Conservation (phyloP, 148 eudicot species). For the Rhododendron simsii region DNA sequence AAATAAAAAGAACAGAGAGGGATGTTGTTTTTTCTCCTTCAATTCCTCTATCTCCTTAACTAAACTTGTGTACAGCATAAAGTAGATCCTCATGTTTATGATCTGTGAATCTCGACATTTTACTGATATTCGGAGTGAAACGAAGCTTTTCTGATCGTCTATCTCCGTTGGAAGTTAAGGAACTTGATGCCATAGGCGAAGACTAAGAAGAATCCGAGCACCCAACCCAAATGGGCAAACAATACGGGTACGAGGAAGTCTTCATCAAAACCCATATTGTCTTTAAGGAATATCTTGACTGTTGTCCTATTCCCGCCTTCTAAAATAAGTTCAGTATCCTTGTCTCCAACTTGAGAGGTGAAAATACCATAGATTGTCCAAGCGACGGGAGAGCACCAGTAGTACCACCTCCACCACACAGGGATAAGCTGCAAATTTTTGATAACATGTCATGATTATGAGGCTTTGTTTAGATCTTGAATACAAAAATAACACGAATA, state of each 20-base stretch:
- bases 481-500: background rate
- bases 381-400: conserved; percentile 47
- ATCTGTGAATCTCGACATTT: background rate
- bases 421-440: conserved; percentile 39
- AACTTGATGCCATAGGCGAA: conserved; percentile 37
- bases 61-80: background rate
- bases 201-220: conserved; percentile 27
- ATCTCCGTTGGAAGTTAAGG: conserved; percentile 43
- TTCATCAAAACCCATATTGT: conserved; percentile 18
- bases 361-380: conserved; percentile 48
- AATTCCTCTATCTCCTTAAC: background rate
- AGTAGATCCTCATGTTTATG: background rate
- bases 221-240: conserved; percentile 35
- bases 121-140: background rate
- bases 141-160: background rate
- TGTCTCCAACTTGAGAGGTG: conserved; percentile 43
- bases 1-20: background rate
- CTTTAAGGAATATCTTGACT: conserved; percentile 20
- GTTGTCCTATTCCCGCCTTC: background rate
- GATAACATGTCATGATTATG: background rate
- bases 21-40: background rate
- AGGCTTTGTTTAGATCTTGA: background rate
- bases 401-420: conserved; percentile 56
- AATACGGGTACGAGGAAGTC: conserved; percentile 32
- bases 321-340: background rate